A percentile compares a stretch with the other conserved stretches of the same genome.
phyloP scores from a whole-genome alignment of 2,329 filamentous ascomycete genomes.

The Beauveria rudraprayagi region DNA sequence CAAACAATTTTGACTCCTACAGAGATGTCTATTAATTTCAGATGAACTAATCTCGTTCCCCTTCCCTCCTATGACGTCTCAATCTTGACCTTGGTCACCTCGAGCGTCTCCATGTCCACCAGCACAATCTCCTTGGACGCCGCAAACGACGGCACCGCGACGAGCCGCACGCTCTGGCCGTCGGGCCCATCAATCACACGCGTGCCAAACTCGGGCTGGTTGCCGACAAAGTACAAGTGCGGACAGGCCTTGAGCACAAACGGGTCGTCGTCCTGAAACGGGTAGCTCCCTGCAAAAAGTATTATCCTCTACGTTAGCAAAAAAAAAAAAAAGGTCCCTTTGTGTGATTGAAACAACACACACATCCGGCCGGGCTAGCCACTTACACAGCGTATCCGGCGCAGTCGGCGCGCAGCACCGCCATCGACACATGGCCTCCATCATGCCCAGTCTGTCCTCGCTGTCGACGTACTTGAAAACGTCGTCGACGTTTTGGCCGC shows the following conservation, averaged over 20 bases:
- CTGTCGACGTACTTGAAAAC: constrained; percentile 83
- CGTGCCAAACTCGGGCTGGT: constrained; percentile 71
- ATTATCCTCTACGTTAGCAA: background rate
- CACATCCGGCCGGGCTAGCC: too few species aligned
- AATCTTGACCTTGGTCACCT: constrained; percentile 63
- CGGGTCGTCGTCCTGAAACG: constrained; percentile 88
- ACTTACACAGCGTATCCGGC: constrained; percentile 86
- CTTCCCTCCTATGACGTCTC: constrained; percentile 14
- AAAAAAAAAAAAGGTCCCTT: background rate
- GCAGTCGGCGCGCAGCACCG: constrained; percentile 85
- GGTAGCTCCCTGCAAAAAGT: constrained; percentile 67
- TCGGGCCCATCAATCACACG: constrained; percentile 57
- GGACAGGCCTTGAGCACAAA: constrained; percentile 81
- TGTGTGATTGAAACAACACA: too few species aligned
- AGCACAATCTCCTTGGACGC: constrained; percentile 73
- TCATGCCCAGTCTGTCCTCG: constrained; percentile 72
- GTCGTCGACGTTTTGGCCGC: constrained; percentile 90
- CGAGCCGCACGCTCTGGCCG: constrained; percentile 64
- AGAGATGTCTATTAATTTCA: too few species aligned
- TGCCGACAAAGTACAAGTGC: constrained; percentile 85
- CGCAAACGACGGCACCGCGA: constrained; percentile 78
- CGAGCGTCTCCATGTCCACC: constrained; percentile 77
- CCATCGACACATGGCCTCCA: constrained; percentile 94
- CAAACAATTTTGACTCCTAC: too few species aligned
- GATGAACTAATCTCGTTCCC: too few species aligned